Percentiles rank a stretch among this genome's conserved stretches.
Conservation (phyloP, 2,329 filamentous ascomycete species). For the Penicillium concentricum region DNA sequence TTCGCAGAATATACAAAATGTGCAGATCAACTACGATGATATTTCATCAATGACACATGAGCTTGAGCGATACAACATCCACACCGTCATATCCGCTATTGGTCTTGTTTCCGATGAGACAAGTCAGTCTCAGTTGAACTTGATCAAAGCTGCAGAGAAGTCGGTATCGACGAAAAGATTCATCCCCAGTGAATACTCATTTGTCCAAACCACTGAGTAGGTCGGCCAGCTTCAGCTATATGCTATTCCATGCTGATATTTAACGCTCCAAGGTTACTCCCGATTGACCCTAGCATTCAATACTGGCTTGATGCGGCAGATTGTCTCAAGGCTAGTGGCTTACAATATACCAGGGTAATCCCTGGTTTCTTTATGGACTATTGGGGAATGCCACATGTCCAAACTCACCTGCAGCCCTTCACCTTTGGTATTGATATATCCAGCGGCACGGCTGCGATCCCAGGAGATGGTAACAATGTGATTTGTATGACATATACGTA, state of each 20-base stretch:
- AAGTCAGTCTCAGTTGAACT: constrained; percentile 40
- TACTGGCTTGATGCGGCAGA: constrained; percentile 29
- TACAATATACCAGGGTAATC: constrained; percentile 42
- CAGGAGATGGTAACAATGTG: constrained; percentile 48
- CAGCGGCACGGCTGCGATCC: constrained; percentile 49
- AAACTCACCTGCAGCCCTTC: constrained; percentile 41
- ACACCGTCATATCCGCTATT: constrained; percentile 49
- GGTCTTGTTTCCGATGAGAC: constrained; percentile 30
- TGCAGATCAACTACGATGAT: constrained; percentile 36
- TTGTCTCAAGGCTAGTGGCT: constrained; percentile 31
- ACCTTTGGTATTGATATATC: constrained; percentile 48
- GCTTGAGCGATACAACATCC: constrained; percentile 41
- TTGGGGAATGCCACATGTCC: constrained; percentile 41
- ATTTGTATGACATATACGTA: constrained; percentile 51
- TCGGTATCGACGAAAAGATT: constrained; percentile 42
- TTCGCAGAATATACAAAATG: constrained; percentile 15
- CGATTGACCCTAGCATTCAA: constrained; percentile 32
- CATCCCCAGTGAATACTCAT: constrained; percentile 46
- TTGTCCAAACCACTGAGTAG: constrained; percentile 35
- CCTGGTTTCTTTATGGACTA: constrained; percentile 51
- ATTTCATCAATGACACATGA: constrained; percentile 25
- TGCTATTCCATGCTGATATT: constrained; percentile 1
- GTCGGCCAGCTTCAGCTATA: constrained; percentile 3
- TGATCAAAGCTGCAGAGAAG: constrained; percentile 46
- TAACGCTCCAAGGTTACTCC: constrained; percentile 20